phyloP scores from a whole-genome alignment of 2,329 filamentous ascomycete genomes.

The Claviceps sorghi region DNA sequence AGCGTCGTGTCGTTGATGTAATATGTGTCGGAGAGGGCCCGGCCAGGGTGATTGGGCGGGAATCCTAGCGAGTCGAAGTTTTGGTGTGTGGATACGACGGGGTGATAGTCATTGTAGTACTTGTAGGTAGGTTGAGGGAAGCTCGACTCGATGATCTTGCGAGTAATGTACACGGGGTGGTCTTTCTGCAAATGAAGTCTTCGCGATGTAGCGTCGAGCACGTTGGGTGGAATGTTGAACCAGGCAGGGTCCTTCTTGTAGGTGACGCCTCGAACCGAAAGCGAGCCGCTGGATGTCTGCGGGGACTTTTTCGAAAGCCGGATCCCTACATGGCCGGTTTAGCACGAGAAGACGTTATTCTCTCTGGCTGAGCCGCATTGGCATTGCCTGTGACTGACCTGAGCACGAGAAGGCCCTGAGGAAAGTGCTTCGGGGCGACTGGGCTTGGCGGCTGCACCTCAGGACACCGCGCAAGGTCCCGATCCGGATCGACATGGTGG shows the following conservation, averaged over 20 bases:
- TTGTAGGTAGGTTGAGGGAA: constrained; percentile 62
- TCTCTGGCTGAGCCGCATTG: neutral
- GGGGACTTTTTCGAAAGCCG: neutral
- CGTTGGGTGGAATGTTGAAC: constrained; percentile 70
- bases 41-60: constrained; percentile 71
- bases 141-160: constrained; percentile 79
- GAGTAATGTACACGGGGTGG: constrained; percentile 81
- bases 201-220: constrained; percentile 59
- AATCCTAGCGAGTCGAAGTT: constrained; percentile 98
- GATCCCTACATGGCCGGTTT: neutral
- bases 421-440: constrained; percentile 4
- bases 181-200: constrained; percentile 80
- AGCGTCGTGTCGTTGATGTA: constrained; percentile 79
- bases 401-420: constrained; percentile 1
- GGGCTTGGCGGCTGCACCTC: constrained; percentile 11
- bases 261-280: constrained; percentile 41
- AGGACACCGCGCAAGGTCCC: constrained; percentile 15
- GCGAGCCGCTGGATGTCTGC: neutral
- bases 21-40: constrained; percentile 82
- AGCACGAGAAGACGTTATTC: neutral
- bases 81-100: constrained; percentile 68
- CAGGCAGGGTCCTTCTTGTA: constrained; percentile 59
- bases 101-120: constrained; percentile 64
- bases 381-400: neutral
- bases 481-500: constrained; percentile 13